Conservation (phyloP, 805 yeast species). For the Candida corydali region DNA sequence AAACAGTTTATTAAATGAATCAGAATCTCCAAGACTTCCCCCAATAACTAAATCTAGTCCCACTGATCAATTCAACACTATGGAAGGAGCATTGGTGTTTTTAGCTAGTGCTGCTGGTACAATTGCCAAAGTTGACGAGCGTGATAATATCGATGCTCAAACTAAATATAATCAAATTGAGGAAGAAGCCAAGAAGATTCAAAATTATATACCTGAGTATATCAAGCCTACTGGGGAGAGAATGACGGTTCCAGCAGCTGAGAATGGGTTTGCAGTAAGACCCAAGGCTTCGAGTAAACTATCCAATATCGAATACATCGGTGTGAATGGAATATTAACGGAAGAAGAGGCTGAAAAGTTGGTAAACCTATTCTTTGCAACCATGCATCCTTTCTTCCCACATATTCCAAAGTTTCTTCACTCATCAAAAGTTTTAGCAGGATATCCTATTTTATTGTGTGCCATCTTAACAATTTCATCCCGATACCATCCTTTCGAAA, state of each 20-base stretch:
- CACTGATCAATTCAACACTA: slow-evolving; percentile 33
- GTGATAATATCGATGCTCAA: slow-evolving; percentile 56
- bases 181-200: slow-evolving; percentile 1
- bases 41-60: slow-evolving; percentile 1
- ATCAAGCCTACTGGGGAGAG: slow-evolving; percentile 20
- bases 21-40: slow-evolving; percentile 2
- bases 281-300: slow-evolving; percentile 47
- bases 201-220: slow-evolving; percentile 16
- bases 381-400: slow-evolving; percentile 90
- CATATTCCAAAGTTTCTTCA: slow-evolving; percentile 75
- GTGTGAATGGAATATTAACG: slow-evolving; percentile 50
- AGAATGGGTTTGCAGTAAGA: slow-evolving; percentile 36
- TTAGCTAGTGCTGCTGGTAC: slow-evolving; percentile 78
- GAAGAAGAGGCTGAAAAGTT: slow-evolving; percentile 58
- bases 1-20: slow-evolving; percentile 5
- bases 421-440: slow-evolving; percentile 59
- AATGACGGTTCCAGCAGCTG: slow-evolving; percentile 41
- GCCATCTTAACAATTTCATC: slow-evolving; percentile 78
- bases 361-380: slow-evolving; percentile 60
- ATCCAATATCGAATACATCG: slow-evolving; percentile 63
- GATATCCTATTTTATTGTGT: slow-evolving; percentile 77
- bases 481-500: slow-evolving; percentile 62
- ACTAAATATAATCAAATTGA: slow-evolving; percentile 48
- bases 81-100: slow-evolving; percentile 64
- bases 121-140: slow-evolving; percentile 62